Conservation (phyloP, 495 filamentous ascomycete species). For the Paragyromitra xinjiangensis region DNA sequence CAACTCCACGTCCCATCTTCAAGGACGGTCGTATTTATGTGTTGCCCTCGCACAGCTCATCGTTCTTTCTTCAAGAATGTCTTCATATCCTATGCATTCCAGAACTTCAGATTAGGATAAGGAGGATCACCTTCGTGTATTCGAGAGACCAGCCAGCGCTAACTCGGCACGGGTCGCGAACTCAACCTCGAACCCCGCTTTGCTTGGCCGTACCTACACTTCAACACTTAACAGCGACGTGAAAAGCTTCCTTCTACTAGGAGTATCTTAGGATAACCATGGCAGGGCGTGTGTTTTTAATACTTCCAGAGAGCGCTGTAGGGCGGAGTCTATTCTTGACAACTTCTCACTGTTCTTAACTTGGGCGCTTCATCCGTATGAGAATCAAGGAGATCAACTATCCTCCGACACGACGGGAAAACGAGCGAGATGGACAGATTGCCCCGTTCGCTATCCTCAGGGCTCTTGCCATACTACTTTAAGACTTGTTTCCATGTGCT, state of each 20-base stretch:
- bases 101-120: neutral
- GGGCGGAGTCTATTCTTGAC: conserved; percentile 45
- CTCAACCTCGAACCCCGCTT: conserved; percentile 49
- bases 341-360: conserved; percentile 34
- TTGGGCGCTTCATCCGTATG: conserved; percentile 49
- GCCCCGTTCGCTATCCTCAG: conserved; percentile 36
- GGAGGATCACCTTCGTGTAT: conserved; percentile 18
- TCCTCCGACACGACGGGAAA: conserved; percentile 37
- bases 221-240: conserved; percentile 27
- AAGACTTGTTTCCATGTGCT: conserved; percentile 46
- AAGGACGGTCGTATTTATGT: conserved; percentile 41
- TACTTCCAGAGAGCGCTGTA: conserved; percentile 15
- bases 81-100: conserved; percentile 19
- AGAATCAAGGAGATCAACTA: conserved; percentile 43
- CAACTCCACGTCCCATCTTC: conserved; percentile 29
- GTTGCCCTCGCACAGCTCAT: conserved; percentile 27
- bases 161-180: conserved; percentile 40
- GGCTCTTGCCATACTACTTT: conserved; percentile 46
- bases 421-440: conserved; percentile 19
- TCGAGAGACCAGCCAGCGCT: conserved; percentile 30
- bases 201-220: conserved; percentile 20
- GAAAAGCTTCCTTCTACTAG: conserved; percentile 12
- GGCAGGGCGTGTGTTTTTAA: conserved; percentile 46
- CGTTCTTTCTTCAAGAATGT: conserved; percentile 11
- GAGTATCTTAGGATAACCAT: conserved; percentile 5